These are phyloP conservation scores for Aspergillus bertholletiae DNA, from an alignment of 495 filamentous ascomycete species.

Conservation along the genomic window DNA sequence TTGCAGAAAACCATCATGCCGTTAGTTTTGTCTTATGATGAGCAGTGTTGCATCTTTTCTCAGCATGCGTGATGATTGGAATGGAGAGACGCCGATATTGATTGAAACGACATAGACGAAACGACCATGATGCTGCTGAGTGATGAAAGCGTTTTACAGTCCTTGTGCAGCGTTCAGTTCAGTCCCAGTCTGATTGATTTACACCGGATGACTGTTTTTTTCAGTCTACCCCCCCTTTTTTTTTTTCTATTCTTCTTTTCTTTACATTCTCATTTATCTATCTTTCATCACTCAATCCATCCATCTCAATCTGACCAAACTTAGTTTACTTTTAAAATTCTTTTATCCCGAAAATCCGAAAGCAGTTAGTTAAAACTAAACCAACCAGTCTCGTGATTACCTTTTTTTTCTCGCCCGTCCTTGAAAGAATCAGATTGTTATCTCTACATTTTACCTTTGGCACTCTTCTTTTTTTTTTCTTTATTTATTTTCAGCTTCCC, in stretches of 20 bases:
- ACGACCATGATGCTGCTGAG: constrained; percentile 20
- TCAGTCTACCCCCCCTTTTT: constrained; percentile 18
- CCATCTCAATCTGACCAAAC: no score
- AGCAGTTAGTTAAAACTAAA: no score
- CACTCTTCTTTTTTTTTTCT: not conserved
- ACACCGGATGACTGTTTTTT: constrained; percentile 20
- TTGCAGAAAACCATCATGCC: constrained; percentile 8
- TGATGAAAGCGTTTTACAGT: constrained; percentile 10
- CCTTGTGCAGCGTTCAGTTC: constrained; percentile 9
- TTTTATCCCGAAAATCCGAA: no score
- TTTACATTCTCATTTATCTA: constrained; percentile 10
- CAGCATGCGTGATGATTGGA: constrained; percentile 21
- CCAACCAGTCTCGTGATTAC: not conserved
- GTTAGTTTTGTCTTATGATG: constrained; percentile 9
- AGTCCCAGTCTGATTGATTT: constrained; percentile 8
- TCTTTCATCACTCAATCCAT: no score
- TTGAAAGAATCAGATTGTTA: not conserved
- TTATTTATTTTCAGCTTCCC: no score
- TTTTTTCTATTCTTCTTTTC: constrained; percentile 4
- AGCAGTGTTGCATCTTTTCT: constrained; percentile 5
- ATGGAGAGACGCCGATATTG: constrained; percentile 25
- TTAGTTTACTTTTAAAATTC: no score
- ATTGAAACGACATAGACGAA: constrained; percentile 26
- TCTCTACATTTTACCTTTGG: constrained; percentile 1
- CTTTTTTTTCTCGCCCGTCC: constrained; percentile 1